Evolutionary conservation across 345 rosid genomes (phyloP).

Genomic region (Leavenworthia alabamica): DNA sequence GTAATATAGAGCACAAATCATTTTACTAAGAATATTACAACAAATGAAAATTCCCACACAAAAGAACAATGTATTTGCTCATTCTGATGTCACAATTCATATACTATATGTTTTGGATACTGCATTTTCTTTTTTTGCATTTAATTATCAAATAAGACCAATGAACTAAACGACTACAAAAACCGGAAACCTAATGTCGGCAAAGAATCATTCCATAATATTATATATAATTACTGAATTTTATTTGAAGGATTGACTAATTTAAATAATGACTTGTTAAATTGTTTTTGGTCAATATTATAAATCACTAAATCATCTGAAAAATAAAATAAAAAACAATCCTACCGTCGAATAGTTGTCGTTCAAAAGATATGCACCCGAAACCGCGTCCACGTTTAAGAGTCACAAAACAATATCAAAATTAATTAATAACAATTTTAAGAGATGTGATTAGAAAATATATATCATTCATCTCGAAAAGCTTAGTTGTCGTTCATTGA

Average conservation of each 20-base stretch:
- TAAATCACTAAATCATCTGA: conserved; percentile 6
- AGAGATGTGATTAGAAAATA: neutral
- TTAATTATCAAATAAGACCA: too few relatives aligned
- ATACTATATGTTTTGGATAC: too few relatives aligned
- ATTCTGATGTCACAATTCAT: too few relatives aligned
- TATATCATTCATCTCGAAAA: neutral
- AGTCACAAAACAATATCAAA: conserved; percentile 4
- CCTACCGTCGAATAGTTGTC: conserved; percentile 15
- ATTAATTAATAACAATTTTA: neutral
- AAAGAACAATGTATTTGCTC: too few relatives aligned
- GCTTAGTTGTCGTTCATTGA: conserved; percentile 2
- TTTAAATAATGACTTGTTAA: neutral
- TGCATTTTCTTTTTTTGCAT: too few relatives aligned
- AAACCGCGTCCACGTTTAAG: conserved; percentile 22
- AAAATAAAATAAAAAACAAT: neutral
- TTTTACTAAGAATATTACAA: too few relatives aligned
- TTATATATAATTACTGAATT: too few relatives aligned
- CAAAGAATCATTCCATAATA: too few relatives aligned
- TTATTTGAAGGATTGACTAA: conserved; percentile 9
- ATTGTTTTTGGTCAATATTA: neutral
- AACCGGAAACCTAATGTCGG: too few relatives aligned
- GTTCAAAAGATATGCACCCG: conserved; percentile 25
- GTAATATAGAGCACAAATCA: too few relatives aligned
- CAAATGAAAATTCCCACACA: too few relatives aligned
- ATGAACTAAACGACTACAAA: too few relatives aligned